phyloP scores from a whole-genome alignment of 441 rosid genomes.

The California macrophylla region DNA sequence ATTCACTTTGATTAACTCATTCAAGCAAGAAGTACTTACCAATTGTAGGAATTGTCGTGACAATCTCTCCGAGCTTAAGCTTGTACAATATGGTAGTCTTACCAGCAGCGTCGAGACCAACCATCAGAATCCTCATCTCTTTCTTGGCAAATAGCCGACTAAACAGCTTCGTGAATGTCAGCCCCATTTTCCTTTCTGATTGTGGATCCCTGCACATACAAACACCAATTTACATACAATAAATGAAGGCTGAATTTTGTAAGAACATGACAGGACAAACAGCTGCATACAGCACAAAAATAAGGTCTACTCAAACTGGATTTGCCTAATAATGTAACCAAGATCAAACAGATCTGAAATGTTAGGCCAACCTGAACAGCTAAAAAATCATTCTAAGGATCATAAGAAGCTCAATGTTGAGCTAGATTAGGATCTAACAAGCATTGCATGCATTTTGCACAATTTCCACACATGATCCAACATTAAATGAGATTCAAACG shows the following conservation, averaged over 20 bases:
- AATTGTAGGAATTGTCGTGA: conserved; percentile 21
- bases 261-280: background rate
- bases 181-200: background rate
- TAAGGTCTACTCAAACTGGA: background rate
- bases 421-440: background rate
- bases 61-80: conserved; percentile 23
- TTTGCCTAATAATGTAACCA: background rate
- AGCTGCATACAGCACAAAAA: background rate
- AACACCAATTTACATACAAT: background rate
- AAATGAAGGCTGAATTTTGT: background rate
- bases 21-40: background rate
- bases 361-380: background rate
- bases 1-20: background rate
- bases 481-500: background rate
- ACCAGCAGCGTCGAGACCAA: conserved; percentile 27
- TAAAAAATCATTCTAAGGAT: background rate
- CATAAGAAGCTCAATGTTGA: background rate
- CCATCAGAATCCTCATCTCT: conserved; percentile 27
- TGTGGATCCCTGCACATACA: background rate
- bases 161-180: background rate
- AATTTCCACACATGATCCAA: background rate
- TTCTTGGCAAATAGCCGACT: conserved; percentile 19
- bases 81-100: conserved; percentile 23
- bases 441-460: background rate
- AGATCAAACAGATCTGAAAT: background rate